Conservation (phyloP, 208 protist genomes). For the Tritrichomonas musculus region DNA sequence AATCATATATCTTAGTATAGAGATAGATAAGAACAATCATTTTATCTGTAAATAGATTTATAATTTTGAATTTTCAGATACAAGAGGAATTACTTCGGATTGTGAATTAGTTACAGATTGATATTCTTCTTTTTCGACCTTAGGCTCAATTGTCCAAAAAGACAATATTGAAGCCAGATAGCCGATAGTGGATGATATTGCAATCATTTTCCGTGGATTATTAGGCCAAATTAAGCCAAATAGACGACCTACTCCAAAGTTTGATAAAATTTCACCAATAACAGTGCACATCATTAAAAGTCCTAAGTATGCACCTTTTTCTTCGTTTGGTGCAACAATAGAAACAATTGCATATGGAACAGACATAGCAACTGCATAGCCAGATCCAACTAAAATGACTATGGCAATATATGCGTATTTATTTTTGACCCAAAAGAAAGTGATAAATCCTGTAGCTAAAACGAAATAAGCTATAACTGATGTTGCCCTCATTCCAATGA, state of each 20-base stretch:
- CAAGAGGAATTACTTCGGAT: no score
- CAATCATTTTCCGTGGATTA: no score
- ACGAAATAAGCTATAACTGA: background rate
- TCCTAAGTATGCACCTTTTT: background rate
- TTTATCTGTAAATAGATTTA: no score
- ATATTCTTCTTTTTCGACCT: no score
- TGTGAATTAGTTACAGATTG: no score
- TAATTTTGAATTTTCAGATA: no score
- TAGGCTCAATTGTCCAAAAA: no score
- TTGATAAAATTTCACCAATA: background rate
- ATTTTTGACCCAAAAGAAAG: background rate
- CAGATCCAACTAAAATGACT: background rate
- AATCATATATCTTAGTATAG: no score
- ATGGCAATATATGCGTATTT: background rate
- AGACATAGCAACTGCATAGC: background rate
- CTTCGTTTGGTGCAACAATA: background rate
- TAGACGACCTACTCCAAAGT: background rate
- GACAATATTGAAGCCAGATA: no score
- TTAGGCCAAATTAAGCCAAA: background rate
- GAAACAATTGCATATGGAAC: constrained; percentile 19
- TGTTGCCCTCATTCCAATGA: background rate
- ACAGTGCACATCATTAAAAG: background rate
- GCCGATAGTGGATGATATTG: no score
- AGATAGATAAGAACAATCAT: no score
- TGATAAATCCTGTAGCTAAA: background rate